Percentiles rank a stretch among this genome's conserved stretches.
phyloP scores from a whole-genome alignment of 768 basidiomycete genomes.

The Sarcomyxa edulis region DNA sequence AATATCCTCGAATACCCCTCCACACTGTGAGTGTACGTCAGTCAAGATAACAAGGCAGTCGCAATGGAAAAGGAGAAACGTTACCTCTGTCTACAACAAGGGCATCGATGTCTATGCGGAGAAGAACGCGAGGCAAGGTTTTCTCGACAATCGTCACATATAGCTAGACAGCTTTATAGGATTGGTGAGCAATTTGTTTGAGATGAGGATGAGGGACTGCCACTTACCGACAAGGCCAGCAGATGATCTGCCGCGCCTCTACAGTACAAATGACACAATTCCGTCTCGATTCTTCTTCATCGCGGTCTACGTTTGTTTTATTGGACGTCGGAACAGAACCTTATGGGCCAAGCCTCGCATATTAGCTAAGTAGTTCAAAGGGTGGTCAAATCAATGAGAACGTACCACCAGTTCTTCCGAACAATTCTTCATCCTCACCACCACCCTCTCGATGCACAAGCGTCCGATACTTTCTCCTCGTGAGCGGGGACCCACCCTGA shows the following conservation, averaged over 20 bases:
- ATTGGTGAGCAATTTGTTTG: constrained; percentile 1
- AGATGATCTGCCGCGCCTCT: constrained; percentile 68
- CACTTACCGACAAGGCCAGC: constrained; percentile 77
- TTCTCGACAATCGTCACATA: constrained; percentile 64
- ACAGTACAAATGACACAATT: constrained; percentile 69
- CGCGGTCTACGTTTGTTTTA: constrained; percentile 5
- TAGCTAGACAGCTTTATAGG: constrained; percentile 41
- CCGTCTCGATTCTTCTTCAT: constrained; percentile 15
- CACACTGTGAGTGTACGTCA: constrained; percentile 25
- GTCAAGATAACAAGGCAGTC: constrained; percentile 1
- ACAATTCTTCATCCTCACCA: neutral
- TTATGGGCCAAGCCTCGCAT: constrained; percentile 13
- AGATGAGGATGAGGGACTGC: constrained; percentile 2
- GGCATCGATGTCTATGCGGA: constrained; percentile 58
- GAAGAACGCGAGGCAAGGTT: constrained; percentile 50
- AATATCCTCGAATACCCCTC: constrained; percentile 46
- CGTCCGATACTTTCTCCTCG: constrained; percentile 41
- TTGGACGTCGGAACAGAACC: constrained; percentile 21
- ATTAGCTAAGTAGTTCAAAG: neutral
- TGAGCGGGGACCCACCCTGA: constrained; percentile 36
- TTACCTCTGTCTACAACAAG: constrained; percentile 56
- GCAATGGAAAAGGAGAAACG: constrained; percentile 13
- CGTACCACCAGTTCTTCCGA: neutral
- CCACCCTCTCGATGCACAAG: no score
- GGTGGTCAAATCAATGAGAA: neutral